phyloP scores from a whole-genome alignment of 768 basidiomycete species.

The Tephrocybe rancida region DNA sequence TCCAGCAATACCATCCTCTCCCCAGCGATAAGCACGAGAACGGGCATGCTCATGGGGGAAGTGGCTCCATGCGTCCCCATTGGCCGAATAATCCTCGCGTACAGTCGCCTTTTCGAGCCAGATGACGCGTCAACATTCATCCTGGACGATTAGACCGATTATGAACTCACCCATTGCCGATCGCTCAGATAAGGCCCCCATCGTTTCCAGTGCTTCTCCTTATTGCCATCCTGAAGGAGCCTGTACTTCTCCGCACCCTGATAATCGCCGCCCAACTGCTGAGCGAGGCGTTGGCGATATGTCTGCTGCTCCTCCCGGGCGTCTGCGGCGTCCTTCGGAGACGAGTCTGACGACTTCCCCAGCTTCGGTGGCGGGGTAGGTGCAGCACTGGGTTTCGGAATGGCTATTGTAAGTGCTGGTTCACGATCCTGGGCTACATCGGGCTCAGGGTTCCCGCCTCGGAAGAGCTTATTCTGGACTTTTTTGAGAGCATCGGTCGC shows the following conservation, averaged over 20 bases:
- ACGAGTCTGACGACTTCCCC: slow-evolving; percentile 39
- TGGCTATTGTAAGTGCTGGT: slow-evolving; percentile 63
- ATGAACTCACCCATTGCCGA: slow-evolving; percentile 88
- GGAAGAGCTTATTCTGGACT: slow-evolving; percentile 76
- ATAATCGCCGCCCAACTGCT: slow-evolving; percentile 70
- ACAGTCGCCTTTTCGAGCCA: slow-evolving; percentile 79
- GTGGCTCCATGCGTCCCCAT: slow-evolving; percentile 95
- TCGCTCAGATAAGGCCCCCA: slow-evolving; percentile 99
- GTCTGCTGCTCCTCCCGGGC: slow-evolving; percentile 22
- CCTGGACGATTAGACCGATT: neutral
- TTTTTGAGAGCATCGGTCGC: slow-evolving; percentile 52
- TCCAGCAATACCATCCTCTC: slow-evolving; percentile 97
- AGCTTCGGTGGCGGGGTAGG: slow-evolving; percentile 50
- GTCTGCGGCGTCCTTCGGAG: slow-evolving; percentile 29
- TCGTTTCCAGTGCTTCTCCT: slow-evolving; percentile 93
- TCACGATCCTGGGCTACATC: slow-evolving; percentile 22
- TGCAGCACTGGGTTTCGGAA: slow-evolving; percentile 54
- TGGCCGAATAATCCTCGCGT: slow-evolving; percentile 95
- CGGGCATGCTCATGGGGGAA: slow-evolving; percentile 94
- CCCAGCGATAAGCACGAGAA: slow-evolving; percentile 97
- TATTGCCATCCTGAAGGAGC: slow-evolving; percentile 79
- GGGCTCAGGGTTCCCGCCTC: slow-evolving; percentile 34
- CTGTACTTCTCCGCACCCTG: slow-evolving; percentile 82
- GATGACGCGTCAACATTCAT: slow-evolving; percentile 17
- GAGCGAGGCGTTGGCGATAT: slow-evolving; percentile 68